A percentile compares a stretch with the other conserved stretches of the same genome.
Evolutionary conservation across 352 stramenopile species (phyloP).

Genomic region (Thalassiosira hispida): DNA sequence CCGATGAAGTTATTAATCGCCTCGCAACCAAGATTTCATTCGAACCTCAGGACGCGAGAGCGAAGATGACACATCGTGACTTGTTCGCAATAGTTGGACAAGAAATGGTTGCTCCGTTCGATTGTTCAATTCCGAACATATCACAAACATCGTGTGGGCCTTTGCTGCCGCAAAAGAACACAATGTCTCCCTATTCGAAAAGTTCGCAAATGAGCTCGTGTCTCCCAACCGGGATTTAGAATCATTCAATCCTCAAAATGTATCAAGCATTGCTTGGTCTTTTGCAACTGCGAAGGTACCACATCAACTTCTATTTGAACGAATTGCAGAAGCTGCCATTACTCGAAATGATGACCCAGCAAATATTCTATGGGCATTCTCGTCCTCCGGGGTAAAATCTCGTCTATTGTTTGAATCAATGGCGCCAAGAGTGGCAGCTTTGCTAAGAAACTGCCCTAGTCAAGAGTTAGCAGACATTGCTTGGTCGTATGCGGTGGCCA

Average conservation of each 20-base stretch:
- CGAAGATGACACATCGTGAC: background rate
- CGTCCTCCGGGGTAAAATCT: background rate
- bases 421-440: background rate
- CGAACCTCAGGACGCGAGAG: no score
- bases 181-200: background rate
- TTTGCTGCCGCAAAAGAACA: background rate
- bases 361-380: slow-evolving; percentile 19
- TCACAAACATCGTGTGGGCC: slow-evolving; percentile 2
- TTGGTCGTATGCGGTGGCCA: slow-evolving; percentile 26
- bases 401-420: background rate
- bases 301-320: slow-evolving; percentile 4
- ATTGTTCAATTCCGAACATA: background rate
- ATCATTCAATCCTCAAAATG: slow-evolving; percentile 3
- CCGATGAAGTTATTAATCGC: background rate
- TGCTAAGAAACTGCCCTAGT: background rate
- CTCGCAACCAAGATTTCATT: no score
- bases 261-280: slow-evolving; percentile 11
- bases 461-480: slow-evolving; percentile 17
- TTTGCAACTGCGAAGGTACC: slow-evolving; percentile 5
- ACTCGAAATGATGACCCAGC: background rate
- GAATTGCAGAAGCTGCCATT: slow-evolving; percentile 13
- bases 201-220: slow-evolving; percentile 1
- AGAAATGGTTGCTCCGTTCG: background rate
- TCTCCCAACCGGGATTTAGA: background rate
- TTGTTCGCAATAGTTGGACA: slow-evolving; percentile 8